phyloP scores from a whole-genome alignment of 768 basidiomycete genomes.

The Leccinum longicurvipes region DNA sequence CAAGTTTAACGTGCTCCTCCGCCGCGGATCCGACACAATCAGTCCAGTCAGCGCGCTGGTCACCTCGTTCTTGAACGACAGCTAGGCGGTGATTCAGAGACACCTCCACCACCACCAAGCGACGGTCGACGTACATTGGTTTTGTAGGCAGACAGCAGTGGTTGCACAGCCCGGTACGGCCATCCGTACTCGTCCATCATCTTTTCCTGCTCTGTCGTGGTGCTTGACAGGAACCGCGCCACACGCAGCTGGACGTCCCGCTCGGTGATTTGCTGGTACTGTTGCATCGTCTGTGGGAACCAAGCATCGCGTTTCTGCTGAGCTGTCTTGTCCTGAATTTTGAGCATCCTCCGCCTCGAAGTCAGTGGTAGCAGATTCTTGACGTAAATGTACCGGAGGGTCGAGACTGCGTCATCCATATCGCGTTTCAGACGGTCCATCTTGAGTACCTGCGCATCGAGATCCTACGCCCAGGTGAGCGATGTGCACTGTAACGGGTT shows the following conservation, averaged over 20 bases:
- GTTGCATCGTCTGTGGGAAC: conserved; percentile 31
- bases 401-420: conserved; percentile 28
- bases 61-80: conserved; percentile 23
- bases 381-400: conserved; percentile 31
- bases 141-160: conserved; percentile 40
- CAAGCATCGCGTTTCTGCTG: conserved; percentile 30
- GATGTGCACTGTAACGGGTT: not conserved
- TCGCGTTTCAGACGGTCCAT: conserved; percentile 23
- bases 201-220: conserved; percentile 37
- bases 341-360: conserved; percentile 8
- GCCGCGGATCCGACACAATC: conserved; percentile 22
- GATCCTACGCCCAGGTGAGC: conserved; percentile 11
- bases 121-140: conserved; percentile 36
- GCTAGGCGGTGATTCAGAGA: conserved; percentile 8
- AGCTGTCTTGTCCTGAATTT: conserved; percentile 16
- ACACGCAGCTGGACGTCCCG: conserved; percentile 48
- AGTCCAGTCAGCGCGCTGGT: conserved; percentile 13
- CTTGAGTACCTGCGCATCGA: conserved; percentile 15
- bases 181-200: conserved; percentile 49
- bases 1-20: not conserved
- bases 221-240: conserved; percentile 42
- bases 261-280: conserved; percentile 30
- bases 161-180: conserved; percentile 47
- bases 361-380: conserved; percentile 20
- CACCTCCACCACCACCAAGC: not conserved